phyloP scores from a whole-genome alignment of 2,329 filamentous ascomycete genomes.

The Ciborinia camelliae region DNA sequence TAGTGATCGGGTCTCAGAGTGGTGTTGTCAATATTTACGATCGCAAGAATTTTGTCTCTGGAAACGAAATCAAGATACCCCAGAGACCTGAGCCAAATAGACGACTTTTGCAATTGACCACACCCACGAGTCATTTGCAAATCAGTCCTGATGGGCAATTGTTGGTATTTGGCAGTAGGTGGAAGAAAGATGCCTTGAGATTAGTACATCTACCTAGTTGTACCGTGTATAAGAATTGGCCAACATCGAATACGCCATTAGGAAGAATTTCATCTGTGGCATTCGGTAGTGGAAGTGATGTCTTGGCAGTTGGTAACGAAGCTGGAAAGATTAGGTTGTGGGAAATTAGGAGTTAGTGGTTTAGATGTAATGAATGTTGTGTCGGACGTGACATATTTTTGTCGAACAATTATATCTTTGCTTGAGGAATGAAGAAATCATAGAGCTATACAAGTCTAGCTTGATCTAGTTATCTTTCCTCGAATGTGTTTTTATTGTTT shows the following conservation, averaged over 20 bases:
- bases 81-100: constrained; percentile 68
- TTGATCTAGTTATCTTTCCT: background rate
- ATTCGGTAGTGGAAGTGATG: constrained; percentile 60
- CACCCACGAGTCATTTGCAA: constrained; percentile 71
- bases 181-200: constrained; percentile 84
- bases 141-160: constrained; percentile 91
- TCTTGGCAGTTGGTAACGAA: constrained; percentile 86
- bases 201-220: constrained; percentile 88
- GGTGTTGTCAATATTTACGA: constrained; percentile 96
- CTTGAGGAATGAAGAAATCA: background rate
- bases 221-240: constrained; percentile 96
- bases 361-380: constrained; percentile 3
- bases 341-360: constrained; percentile 69
- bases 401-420: too few relatives aligned
- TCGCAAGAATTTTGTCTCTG: constrained; percentile 47
- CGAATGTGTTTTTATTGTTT: background rate
- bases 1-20: constrained; percentile 79
- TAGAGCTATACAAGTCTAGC: background rate
- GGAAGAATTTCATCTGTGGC: constrained; percentile 76
- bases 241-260: constrained; percentile 82
- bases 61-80: constrained; percentile 52
- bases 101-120: constrained; percentile 81
- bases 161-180: constrained; percentile 77
- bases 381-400: background rate
- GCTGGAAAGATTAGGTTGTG: constrained; percentile 83